A percentile compares a stretch with the other conserved stretches of the same genome.
phyloP scores from a whole-genome alignment of 1,284 basidiomycete species.

The Puccinia triticina region DNA sequence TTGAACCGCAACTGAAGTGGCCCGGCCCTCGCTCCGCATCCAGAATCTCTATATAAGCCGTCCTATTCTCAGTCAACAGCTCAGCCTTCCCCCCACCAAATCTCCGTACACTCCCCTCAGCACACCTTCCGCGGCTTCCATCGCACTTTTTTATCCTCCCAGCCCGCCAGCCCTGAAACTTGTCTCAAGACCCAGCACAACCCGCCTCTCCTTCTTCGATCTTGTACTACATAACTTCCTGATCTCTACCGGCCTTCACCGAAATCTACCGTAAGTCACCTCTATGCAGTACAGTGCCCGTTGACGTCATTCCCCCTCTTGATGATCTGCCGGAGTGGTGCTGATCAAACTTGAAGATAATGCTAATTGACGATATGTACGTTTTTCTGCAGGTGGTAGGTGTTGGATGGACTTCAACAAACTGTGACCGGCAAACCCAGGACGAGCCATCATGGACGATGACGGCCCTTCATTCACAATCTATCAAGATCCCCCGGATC shows the following conservation, averaged over 20 bases:
- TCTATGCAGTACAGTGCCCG: no score
- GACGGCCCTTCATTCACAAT: conserved; percentile 28
- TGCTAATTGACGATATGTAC: no score
- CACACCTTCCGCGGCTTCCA: no score
- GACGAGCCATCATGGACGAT: conserved; percentile 9
- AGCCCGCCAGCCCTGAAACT: conserved; percentile 9
- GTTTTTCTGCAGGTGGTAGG: background rate
- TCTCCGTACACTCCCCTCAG: background rate
- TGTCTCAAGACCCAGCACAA: background rate
- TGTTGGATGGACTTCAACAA: conserved; percentile 34
- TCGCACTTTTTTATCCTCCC: no score
- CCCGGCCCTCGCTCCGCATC: conserved; percentile 1
- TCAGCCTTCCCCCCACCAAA: background rate
- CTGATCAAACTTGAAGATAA: conserved; percentile 20
- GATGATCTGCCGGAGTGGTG: background rate
- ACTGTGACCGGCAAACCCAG: background rate
- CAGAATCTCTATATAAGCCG: background rate
- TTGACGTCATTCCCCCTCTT: background rate
- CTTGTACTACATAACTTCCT: conserved; percentile 3
- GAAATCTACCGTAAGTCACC: conserved; percentile 16
- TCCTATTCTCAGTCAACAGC: no score
- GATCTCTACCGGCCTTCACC: background rate
- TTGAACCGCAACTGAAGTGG: background rate
- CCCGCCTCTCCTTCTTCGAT: background rate
- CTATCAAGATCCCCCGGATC: conserved; percentile 38